These are phyloP conservation scores for Nothophytophthora sp. DNA, from an alignment of 352 stramenopile species.

Conservation along the genomic window DNA sequence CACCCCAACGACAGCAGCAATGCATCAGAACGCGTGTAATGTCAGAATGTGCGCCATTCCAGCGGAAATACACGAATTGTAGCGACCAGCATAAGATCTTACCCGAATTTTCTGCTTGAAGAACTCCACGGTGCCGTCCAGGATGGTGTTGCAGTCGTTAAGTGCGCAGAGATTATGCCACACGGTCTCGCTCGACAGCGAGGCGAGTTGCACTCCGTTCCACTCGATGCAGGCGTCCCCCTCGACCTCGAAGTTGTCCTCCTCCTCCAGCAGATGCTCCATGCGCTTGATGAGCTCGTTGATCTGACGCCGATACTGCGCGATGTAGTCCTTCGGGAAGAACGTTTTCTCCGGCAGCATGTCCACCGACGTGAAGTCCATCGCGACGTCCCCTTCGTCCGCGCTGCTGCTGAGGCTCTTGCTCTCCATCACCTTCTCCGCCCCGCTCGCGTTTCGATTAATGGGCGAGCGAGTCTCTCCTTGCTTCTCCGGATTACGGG, in stretches of 20 bases:
- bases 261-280: conserved; percentile 56
- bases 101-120: conserved; percentile 68
- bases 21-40: too few relatives aligned
- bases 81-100: not conserved
- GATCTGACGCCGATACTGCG: conserved; percentile 60
- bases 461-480: too few relatives aligned
- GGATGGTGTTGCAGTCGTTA: conserved; percentile 46
- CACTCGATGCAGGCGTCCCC: conserved; percentile 31
- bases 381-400: too few relatives aligned
- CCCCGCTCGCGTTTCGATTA: too few relatives aligned
- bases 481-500: too few relatives aligned
- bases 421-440: too few relatives aligned
- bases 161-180: conserved; percentile 70
- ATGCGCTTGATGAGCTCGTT: conserved; percentile 57
- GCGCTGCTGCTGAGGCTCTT: too few relatives aligned
- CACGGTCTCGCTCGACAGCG: conserved; percentile 47
- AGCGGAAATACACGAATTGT: not conserved
- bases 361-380: conserved; percentile 30
- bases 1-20: not conserved
- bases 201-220: conserved; percentile 38
- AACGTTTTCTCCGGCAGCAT: conserved; percentile 52
- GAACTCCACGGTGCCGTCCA: conserved; percentile 37
- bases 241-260: conserved; percentile 61
- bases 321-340: conserved; percentile 57
- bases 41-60: too few relatives aligned